phyloP scores from a whole-genome alignment of 768 basidiomycete genomes.

The Mrakia frigida region DNA sequence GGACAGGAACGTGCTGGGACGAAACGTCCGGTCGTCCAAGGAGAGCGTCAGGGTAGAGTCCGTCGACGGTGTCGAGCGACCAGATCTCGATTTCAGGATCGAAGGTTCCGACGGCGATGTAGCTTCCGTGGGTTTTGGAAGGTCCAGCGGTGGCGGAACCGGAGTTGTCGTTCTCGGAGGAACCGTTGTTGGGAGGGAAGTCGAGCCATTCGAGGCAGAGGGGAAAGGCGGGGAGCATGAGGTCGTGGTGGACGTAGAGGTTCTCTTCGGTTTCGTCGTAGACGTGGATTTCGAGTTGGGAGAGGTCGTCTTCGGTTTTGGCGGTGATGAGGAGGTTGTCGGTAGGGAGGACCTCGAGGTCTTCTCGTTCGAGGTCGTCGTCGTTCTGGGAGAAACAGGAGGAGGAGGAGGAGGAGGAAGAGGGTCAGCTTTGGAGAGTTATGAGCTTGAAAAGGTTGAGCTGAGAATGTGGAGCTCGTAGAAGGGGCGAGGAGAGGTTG shows the following conservation, averaged over 20 bases:
- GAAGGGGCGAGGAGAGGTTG: neutral
- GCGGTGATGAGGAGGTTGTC: conserved; percentile 90
- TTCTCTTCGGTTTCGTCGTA: conserved; percentile 81
- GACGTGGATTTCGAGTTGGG: conserved; percentile 90
- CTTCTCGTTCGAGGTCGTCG: conserved; percentile 77
- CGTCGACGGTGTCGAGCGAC: conserved; percentile 88
- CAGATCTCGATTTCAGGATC: conserved; percentile 99
- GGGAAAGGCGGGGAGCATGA: conserved; percentile 95
- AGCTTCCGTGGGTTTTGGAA: conserved; percentile 61
- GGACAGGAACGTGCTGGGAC: conserved; percentile 67
- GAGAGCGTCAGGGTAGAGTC: conserved; percentile 86
- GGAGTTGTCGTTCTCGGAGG: conserved; percentile 19
- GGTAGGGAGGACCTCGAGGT: conserved; percentile 78
- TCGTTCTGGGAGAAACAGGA: conserved; percentile 40
- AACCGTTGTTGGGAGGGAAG: conserved; percentile 59
- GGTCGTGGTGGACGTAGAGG: conserved; percentile 92
- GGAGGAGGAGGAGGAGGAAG: too few species aligned
- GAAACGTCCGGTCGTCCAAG: conserved; percentile 84
- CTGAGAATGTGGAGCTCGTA: conserved; percentile 14
- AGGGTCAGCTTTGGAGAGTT: too few species aligned
- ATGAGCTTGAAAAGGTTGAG: neutral
- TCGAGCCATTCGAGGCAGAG: conserved; percentile 99
- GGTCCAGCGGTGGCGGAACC: conserved; percentile 35
- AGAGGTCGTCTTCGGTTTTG: conserved; percentile 94
- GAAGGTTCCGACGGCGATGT: conserved; percentile 92